These are phyloP conservation scores for Malus hybrid DNA, from an alignment of 331 rosid species.

Conservation along the genomic window DNA sequence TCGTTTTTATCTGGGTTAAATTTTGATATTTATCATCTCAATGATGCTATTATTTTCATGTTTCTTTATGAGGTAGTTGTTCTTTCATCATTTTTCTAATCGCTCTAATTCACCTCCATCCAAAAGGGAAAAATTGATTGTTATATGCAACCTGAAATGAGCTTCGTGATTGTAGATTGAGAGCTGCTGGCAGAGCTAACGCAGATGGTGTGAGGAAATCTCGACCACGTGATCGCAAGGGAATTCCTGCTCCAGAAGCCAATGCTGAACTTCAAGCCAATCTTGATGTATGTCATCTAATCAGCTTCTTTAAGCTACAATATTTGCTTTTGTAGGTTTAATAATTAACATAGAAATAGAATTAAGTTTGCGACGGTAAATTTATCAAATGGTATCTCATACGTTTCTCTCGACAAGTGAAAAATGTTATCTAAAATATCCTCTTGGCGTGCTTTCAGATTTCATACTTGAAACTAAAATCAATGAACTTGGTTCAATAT, in stretches of 20 bases:
- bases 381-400: not conserved
- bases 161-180: slow-evolving; percentile 53
- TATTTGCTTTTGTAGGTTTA: not conserved
- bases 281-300: slow-evolving; percentile 63
- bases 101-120: not conserved
- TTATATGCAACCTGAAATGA: slow-evolving; percentile 18
- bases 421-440: not conserved
- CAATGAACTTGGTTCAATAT: not conserved
- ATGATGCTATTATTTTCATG: not conserved
- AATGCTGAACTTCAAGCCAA: slow-evolving; percentile 95
- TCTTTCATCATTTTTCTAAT: not conserved
- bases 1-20: not conserved
- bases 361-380: not conserved
- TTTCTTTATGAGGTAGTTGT: not conserved
- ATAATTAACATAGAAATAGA: not conserved
- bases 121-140: not conserved
- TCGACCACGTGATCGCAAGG: slow-evolving; percentile 84
- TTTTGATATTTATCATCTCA: not conserved
- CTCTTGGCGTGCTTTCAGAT: not conserved
- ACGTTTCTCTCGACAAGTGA: not conserved
- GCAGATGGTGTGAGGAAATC: slow-evolving; percentile 76
- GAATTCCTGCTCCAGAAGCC: slow-evolving; percentile 80
- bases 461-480: not conserved
- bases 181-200: slow-evolving; percentile 78
- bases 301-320: not conserved